phyloP scores from a whole-genome alignment of 805 yeast species.

The Citeromyces matritensis region DNA sequence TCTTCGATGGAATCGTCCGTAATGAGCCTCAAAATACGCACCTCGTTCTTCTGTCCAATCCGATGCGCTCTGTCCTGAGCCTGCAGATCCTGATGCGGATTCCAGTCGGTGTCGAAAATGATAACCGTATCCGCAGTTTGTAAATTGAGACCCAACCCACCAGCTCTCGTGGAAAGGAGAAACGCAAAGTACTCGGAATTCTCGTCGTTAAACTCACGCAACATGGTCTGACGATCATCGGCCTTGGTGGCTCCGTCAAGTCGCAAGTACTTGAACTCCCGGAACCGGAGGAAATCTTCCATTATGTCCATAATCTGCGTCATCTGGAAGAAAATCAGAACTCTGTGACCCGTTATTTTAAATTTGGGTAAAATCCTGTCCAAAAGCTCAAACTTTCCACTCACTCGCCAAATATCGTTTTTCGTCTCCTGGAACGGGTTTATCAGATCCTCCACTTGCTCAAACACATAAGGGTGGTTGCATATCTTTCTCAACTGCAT shows the following conservation, averaged over 20 bases:
- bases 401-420: conserved; percentile 57
- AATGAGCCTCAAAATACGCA: conserved; percentile 64
- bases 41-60: conserved; percentile 83
- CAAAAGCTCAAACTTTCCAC: conserved; percentile 71
- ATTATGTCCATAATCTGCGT: conserved; percentile 82
- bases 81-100: conserved; percentile 83
- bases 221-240: conserved; percentile 66
- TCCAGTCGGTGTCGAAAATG: conserved; percentile 83
- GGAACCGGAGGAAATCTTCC: conserved; percentile 67
- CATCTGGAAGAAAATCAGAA: conserved; percentile 77
- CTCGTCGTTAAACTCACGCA: conserved; percentile 63
- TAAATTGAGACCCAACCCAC: conserved; percentile 76
- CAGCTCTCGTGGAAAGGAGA: conserved; percentile 73
- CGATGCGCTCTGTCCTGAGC: conserved; percentile 87
- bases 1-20: conserved; percentile 78
- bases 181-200: conserved; percentile 67
- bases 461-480: conserved; percentile 80
- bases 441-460: conserved; percentile 60
- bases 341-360: conserved; percentile 62
- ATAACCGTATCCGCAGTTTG: conserved; percentile 84
- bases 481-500: conserved; percentile 81
- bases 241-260: conserved; percentile 77
- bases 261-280: conserved; percentile 56
- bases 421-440: conserved; percentile 50
- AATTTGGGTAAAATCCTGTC: conserved; percentile 67